Conservation (phyloP, 1,139 yeast species). For the Debaryomyces psychrophilus region DNA sequence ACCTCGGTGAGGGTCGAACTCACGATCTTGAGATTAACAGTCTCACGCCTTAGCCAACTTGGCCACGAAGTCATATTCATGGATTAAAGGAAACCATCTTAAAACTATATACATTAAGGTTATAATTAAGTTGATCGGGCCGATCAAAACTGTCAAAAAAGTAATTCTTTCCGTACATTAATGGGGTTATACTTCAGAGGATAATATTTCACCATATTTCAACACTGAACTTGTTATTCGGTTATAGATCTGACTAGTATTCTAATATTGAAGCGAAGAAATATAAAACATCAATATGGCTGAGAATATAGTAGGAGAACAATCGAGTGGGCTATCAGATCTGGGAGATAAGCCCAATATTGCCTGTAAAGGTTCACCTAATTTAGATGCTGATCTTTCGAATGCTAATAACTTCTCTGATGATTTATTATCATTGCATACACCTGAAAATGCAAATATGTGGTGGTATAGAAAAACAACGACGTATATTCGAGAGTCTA, state of each 20-base stretch:
- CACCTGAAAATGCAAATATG: neutral
- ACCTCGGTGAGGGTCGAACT: slow-evolving; percentile 45
- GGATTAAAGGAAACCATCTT: neutral
- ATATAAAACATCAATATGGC: neutral
- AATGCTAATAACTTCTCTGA: neutral
- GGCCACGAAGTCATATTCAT: slow-evolving; percentile 39
- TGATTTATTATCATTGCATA: neutral
- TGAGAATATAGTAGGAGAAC: neutral
- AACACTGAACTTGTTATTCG: neutral
- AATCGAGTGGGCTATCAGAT: neutral
- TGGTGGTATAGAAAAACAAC: neutral
- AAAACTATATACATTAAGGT: neutral
- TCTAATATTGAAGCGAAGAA: neutral
- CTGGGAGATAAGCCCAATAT: neutral
- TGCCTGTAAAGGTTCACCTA: neutral
- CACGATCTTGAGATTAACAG: slow-evolving; percentile 48
- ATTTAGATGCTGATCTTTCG: neutral
- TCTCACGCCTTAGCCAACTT: slow-evolving; percentile 49
- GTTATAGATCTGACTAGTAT: too few species aligned
- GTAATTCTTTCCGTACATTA: neutral
- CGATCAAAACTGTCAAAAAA: neutral
- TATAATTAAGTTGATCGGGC: neutral
- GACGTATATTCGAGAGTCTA: neutral
- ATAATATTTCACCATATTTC: neutral
- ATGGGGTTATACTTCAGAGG: neutral